These are phyloP conservation scores for Salix arbutifolia DNA, from an alignment of 345 rosid species.

Conservation along the genomic window DNA sequence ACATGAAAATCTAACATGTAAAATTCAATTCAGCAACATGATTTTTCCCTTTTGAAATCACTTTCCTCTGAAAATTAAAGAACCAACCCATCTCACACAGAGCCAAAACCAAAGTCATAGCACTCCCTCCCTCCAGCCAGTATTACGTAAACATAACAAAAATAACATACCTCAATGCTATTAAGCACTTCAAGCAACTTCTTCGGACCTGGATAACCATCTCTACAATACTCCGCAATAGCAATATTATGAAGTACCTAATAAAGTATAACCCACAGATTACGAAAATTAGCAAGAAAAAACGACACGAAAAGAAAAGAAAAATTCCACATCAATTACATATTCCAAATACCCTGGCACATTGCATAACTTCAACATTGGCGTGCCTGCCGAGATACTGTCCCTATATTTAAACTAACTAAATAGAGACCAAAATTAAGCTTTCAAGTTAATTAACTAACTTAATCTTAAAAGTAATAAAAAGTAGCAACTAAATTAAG, in stretches of 20 bases:
- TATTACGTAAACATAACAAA: not conserved
- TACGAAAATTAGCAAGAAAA: not conserved
- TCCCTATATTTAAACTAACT: not conserved
- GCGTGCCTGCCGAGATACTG: not conserved
- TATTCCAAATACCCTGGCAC: not conserved
- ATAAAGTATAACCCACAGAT: constrained; percentile 10
- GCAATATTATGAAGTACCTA: constrained; percentile 94
- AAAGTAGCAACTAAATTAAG: not conserved
- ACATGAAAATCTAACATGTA: not conserved
- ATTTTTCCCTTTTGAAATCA: too few relatives aligned
- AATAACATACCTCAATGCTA: constrained; percentile 56
- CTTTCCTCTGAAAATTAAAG: too few relatives aligned
- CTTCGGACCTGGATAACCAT: constrained; percentile 71
- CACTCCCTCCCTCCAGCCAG: not conserved
- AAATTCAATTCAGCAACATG: not conserved
- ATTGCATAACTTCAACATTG: not conserved
- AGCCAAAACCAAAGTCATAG: too few relatives aligned
- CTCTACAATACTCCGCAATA: constrained; percentile 62
- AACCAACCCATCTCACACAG: too few relatives aligned
- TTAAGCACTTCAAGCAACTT: constrained; percentile 68
- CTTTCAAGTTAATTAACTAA: not conserved
- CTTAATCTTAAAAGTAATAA: not conserved
- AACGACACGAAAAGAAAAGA: not conserved
- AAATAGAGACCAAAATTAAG: not conserved
- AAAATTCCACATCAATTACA: not conserved